Evolutionary conservation across 2,329 filamentous ascomycete species (phyloP).

Genomic region (Fusarium subglutinans): DNA sequence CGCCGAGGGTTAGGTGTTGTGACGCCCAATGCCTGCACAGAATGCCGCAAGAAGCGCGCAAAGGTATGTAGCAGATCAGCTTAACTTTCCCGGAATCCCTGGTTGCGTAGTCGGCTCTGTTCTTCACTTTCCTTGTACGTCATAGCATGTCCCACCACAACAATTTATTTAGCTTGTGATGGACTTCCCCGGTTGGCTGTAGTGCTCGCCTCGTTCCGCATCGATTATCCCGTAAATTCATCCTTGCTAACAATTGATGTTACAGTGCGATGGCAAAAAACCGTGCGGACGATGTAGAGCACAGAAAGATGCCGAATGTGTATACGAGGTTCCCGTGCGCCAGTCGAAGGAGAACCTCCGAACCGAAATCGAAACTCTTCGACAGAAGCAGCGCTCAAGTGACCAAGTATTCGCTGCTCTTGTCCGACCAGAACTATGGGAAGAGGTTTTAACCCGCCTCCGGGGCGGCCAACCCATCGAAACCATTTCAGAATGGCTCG

Average conservation of each 20-base stretch:
- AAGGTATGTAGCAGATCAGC: constrained; percentile 55
- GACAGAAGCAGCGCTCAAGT: constrained; percentile 62
- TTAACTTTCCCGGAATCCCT: neutral
- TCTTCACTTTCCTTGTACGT: neutral
- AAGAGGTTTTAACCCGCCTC: constrained; percentile 63
- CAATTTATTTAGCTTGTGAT: neutral
- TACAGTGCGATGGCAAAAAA: constrained; percentile 66
- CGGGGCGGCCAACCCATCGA: constrained; percentile 65
- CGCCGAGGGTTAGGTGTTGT: constrained; percentile 65
- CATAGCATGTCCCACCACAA: neutral
- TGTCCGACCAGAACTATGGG: constrained; percentile 59
- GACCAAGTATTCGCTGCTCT: constrained; percentile 67
- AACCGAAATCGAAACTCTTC: constrained; percentile 66
- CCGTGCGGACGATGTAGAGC: constrained; percentile 65
- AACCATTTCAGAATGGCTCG: constrained; percentile 65
- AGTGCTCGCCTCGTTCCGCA: neutral
- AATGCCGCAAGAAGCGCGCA: constrained; percentile 69
- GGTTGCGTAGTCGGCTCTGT: neutral
- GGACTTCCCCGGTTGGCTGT: neutral
- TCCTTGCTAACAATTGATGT: constrained; percentile 20
- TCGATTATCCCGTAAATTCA: neutral
- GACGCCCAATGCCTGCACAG: constrained; percentile 68
- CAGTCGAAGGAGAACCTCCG: constrained; percentile 71
- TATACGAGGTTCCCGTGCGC: constrained; percentile 70
- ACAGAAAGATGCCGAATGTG: constrained; percentile 65